Conservation (phyloP, 805 yeast genomes). For the Candida easanensis region DNA sequence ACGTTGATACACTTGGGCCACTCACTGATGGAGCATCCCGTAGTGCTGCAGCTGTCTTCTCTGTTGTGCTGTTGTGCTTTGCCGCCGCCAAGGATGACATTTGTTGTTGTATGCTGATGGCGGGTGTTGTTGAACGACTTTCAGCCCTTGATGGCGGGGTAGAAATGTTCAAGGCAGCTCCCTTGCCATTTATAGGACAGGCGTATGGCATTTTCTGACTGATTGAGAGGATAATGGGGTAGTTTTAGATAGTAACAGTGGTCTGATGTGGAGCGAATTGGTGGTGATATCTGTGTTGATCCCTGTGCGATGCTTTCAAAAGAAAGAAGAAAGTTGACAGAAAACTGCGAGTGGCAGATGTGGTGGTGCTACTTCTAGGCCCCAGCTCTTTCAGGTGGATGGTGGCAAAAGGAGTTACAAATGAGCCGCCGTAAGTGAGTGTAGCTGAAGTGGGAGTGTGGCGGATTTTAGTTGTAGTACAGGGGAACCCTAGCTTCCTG, state of each 20-base stretch:
- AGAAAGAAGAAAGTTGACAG: neutral
- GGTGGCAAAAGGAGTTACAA: too few species aligned
- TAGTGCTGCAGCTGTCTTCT: neutral
- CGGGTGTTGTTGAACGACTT: slow-evolving; percentile 1
- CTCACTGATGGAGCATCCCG: neutral
- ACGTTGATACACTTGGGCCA: neutral
- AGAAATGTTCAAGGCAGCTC: slow-evolving; percentile 11
- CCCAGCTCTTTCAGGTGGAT: too few species aligned
- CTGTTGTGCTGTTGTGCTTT: neutral
- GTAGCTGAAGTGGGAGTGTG: too few species aligned
- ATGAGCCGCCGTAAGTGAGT: too few species aligned
- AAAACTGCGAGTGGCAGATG: neutral
- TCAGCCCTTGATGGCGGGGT: slow-evolving; percentile 7
- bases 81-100: neutral
- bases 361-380: too few species aligned
- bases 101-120: slow-evolving; percentile 1
- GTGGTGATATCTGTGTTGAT: neutral
- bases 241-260: neutral
- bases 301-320: neutral
- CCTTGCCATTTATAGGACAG: slow-evolving; percentile 27
- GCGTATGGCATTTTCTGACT: slow-evolving; percentile 25
- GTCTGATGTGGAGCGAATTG: neutral
- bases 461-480: too few species aligned
- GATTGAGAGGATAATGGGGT: neutral
- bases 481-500: too few species aligned